Evolutionary conservation across 305 asterid genomes (phyloP), one percentile per base, ranked within the genome.

Genomic region (Fraxinus angustifolia): DNA sequence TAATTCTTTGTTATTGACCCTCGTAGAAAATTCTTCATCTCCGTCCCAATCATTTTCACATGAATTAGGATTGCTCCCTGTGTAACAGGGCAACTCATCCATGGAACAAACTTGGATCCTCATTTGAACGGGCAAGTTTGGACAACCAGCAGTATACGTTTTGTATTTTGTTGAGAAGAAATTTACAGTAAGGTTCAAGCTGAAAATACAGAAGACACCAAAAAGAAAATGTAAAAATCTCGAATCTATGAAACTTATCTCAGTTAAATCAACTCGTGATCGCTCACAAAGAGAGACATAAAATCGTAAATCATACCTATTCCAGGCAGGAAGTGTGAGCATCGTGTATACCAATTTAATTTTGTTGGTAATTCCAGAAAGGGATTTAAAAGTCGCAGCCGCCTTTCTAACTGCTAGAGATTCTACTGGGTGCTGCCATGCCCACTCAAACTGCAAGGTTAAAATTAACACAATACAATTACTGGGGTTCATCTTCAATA

Each of bases 371-470:
- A 93, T 86, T 79, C 97, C 98, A 79, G 89, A 83, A 28, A 95
- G 91, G 33, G 98, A 90, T 90, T 91, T 95, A 85, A 95, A 95
- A 71, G 83, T 76, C 4, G 84, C 87, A 72, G 95, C 97, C 3
- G 93, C 94, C 38, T 79, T 83, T 85, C 99, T 89, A 58, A 95
- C 97, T 6, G 97, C 97, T 76, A 93, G 79, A 45, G 99, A 95
- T 86, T 92, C 97, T 6, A 82, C 82, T 0, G 99, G 99, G 81
- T 93, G 98, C 86, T 95, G 99, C 98, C 99, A 95, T 0, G 99
- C 99, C 99, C 99, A 95, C 88, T 93, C 99, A 81, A 95, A 95
- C 99, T 94, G 93, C 83, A 86, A 77, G 14, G n/a, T 78, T 17
- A 78, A 40, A 76, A 62, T 56, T 35, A 33, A 75, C 3, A 76